Conservation (phyloP, 208 protist species). For the Trypanosoma scelopori region DNA sequence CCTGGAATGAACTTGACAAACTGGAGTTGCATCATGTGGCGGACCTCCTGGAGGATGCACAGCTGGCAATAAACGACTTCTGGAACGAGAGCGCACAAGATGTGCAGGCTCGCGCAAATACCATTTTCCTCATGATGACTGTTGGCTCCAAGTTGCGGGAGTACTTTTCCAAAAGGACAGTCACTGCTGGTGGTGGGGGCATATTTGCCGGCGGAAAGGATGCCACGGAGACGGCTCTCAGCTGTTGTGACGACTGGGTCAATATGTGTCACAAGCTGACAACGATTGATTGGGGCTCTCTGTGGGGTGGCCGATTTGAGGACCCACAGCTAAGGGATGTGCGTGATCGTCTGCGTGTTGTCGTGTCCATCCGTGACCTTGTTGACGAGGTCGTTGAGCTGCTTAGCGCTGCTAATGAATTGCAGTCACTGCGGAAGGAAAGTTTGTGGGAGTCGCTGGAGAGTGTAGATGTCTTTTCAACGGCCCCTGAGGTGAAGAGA, state of each 20-base stretch:
- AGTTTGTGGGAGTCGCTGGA: conserved; percentile 79
- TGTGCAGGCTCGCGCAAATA: conserved; percentile 59
- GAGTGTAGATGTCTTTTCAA: conserved; percentile 67
- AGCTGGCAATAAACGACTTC: conserved; percentile 78
- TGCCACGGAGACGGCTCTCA: conserved; percentile 59
- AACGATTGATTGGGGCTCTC: conserved; percentile 79
- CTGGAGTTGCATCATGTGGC: conserved; percentile 54
- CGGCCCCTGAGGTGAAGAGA: conserved; percentile 44
- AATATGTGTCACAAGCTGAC: conserved; percentile 66
- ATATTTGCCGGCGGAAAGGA: conserved; percentile 56
- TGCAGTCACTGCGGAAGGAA: conserved; percentile 59
- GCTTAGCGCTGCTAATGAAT: conserved; percentile 43
- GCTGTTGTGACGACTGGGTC: conserved; percentile 78
- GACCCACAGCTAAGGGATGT: conserved; percentile 60
- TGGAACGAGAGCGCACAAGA: conserved; percentile 86
- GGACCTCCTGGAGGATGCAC: conserved; percentile 77
- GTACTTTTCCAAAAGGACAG: conserved; percentile 57
- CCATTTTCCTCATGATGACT: conserved; percentile 77
- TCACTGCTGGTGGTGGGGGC: conserved; percentile 34
- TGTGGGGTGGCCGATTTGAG: conserved; percentile 56
- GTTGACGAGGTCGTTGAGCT: conserved; percentile 74
- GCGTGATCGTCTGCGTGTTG: conserved; percentile 51
- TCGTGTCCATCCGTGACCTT: conserved; percentile 59
- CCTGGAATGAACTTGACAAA: conserved; percentile 45
- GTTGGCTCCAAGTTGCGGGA: conserved; percentile 69